phyloP scores from a whole-genome alignment of 805 yeast genomes.

The Lipomyces orientalis region DNA sequence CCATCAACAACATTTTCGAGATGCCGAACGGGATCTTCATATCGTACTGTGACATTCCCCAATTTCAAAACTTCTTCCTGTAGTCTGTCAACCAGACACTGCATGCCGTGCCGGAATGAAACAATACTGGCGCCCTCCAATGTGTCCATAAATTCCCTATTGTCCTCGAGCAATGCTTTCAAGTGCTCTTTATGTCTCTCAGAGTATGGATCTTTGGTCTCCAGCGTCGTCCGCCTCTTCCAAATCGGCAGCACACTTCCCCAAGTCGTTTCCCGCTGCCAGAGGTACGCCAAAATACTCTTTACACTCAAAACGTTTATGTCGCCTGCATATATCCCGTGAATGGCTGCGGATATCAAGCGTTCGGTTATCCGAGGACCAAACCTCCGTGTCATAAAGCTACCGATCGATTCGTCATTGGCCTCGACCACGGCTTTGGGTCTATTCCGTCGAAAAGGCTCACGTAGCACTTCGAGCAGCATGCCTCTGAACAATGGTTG shows the following conservation, averaged over 20 bases:
- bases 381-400: slow-evolving; percentile 71
- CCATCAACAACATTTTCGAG: slow-evolving; percentile 24
- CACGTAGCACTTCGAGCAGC: slow-evolving; percentile 27
- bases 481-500: slow-evolving; percentile 51
- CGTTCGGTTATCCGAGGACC: slow-evolving; percentile 60
- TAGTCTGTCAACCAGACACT: slow-evolving; percentile 14
- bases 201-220: background rate
- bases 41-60: slow-evolving; percentile 10
- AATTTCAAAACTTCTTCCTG: slow-evolving; percentile 4
- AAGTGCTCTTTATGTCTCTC: background rate
- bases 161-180: slow-evolving; percentile 41
- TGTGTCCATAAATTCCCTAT: slow-evolving; percentile 38
- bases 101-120: slow-evolving; percentile 30
- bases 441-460: slow-evolving; percentile 28
- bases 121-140: slow-evolving; percentile 25
- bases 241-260: slow-evolving; percentile 25
- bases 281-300: slow-evolving; percentile 22
- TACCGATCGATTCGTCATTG: slow-evolving; percentile 72
- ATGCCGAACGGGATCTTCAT: slow-evolving; percentile 12
- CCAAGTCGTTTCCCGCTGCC: slow-evolving; percentile 23
- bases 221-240: background rate
- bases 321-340: slow-evolving; percentile 94
- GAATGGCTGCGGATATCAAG: slow-evolving; percentile 77
- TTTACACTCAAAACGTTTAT: slow-evolving; percentile 61
- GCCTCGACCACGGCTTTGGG: slow-evolving; percentile 5